Base-by-base conservation (phyloP, 139 green algal species). In the Chlamydomonas urium region DNA sequence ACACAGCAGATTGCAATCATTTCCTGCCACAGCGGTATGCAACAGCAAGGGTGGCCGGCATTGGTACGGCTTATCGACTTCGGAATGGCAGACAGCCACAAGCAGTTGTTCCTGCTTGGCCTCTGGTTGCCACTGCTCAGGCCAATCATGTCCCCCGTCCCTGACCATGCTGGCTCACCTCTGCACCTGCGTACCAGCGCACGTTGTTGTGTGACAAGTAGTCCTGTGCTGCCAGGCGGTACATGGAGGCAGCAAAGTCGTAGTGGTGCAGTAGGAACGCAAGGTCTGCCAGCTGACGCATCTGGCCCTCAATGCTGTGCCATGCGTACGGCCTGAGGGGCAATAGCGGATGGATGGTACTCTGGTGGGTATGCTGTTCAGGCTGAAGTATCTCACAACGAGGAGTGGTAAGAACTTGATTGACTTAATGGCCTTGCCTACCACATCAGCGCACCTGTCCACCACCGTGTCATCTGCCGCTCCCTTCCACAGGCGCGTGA, bases 181-280 rank as follows among this genome's bases (percentile, higher is more conserved):
- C 89, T 23, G 71, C 83, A 10, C 83, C 91, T 1, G 92, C 93
- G 57, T 96, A 96, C 75, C 83, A 88, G 59, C 73, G 81, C 71
- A 24, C 66, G 69, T 85, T 82, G 59, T 57, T 53, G 26, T 77
- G 74, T 17, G 74, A 65, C n/a, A 74, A 47, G 69, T 88, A 88
- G 65, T 88, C 83, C 71, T 80, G 75, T 33, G 78, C 77, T 14
- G 79, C 83, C 68, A 97, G 81, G 37, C 90, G 86, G 85, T 97
- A 94, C 29, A 81, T 93, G 61, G 66, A 74, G 26, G 72, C 50
- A 0, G 93, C 91, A 26, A 90, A 89, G 23, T 94, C 82, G 66
- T 91, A 93, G 66, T 96, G 87, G 26, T 87, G 71, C 70, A 98
- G 73, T 69, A 97, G 78, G 72, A 97, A 93, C 0, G 91, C 80